Evolutionary conservation across 2,329 filamentous ascomycete species (phyloP).

Genomic region (Epichloe glyceriae): DNA sequence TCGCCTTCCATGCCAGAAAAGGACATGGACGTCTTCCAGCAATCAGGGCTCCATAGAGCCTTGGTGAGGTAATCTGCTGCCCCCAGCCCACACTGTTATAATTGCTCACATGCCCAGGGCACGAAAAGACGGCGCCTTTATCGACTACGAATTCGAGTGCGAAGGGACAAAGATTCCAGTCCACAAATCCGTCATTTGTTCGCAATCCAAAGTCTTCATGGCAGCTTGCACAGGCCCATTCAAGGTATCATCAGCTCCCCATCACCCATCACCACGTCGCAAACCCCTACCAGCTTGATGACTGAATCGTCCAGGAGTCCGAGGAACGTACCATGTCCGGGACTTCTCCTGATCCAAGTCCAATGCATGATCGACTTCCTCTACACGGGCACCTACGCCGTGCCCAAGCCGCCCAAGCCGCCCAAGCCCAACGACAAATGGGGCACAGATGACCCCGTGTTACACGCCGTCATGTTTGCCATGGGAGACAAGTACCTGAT

Average conservation of each 20-base stretch:
- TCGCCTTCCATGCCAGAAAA: neutral
- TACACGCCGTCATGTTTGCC: slow-evolving; percentile 1
- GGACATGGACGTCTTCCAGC: neutral
- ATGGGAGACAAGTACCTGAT: neutral
- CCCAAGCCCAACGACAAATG: neutral
- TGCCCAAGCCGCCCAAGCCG: neutral
- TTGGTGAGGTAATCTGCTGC: neutral
- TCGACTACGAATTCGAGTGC: slow-evolving; percentile 1
- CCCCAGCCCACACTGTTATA: neutral
- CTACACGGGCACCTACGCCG: neutral
- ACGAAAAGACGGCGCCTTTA: neutral
- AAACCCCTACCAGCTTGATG: neutral
- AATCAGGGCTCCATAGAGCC: neutral
- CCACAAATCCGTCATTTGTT: slow-evolving; percentile 1
- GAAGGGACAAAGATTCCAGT: neutral
- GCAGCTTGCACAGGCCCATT: neutral
- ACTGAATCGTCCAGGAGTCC: neutral
- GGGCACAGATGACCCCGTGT: neutral
- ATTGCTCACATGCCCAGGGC: neutral
- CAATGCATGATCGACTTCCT: neutral
- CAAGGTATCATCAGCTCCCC: neutral
- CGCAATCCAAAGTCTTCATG: neutral
- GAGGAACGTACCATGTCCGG: neutral
- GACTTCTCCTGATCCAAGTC: neutral
- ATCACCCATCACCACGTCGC: neutral